Evolutionary conservation across 2,329 filamentous ascomycete species (phyloP).

Genomic region (Amylocarpus encephaloides): DNA sequence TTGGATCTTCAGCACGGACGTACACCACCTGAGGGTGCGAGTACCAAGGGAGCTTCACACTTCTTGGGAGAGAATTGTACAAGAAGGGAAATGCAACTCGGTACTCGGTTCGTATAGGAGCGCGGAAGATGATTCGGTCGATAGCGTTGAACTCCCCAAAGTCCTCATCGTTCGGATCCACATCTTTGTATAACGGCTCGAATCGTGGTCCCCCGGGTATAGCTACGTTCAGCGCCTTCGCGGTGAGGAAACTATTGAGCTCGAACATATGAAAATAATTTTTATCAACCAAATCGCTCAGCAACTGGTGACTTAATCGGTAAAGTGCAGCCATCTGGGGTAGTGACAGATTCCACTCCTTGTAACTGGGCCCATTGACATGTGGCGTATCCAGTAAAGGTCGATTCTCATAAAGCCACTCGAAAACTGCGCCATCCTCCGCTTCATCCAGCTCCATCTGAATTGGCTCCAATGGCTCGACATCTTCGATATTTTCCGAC

Average conservation of each 20-base stretch:
- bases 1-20: slow-evolving; percentile 77
- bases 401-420: slow-evolving; percentile 97
- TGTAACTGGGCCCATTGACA: slow-evolving; percentile 95
- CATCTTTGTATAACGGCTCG: slow-evolving; percentile 95
- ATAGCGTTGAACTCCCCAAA: slow-evolving; percentile 99
- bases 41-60: slow-evolving; percentile 89
- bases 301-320: slow-evolving; percentile 80
- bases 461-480: slow-evolving; percentile 93
- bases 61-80: slow-evolving; percentile 93
- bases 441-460: slow-evolving; percentile 96
- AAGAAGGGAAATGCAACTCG: slow-evolving; percentile 90
- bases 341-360: slow-evolving; percentile 85
- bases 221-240: slow-evolving; percentile 94
- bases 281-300: slow-evolving; percentile 88
- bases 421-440: slow-evolving; percentile 83
- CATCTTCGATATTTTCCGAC: slow-evolving; percentile 98
- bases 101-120: slow-evolving; percentile 91
- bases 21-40: slow-evolving; percentile 92
- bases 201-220: slow-evolving; percentile 96
- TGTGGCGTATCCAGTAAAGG: slow-evolving; percentile 86
- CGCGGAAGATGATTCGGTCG: slow-evolving; percentile 96
- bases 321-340: slow-evolving; percentile 96
- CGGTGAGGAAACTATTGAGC: slow-evolving; percentile 86
- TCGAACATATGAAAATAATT: slow-evolving; percentile 99
- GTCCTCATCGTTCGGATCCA: slow-evolving; percentile 97